Evolutionary conservation across 1,139 yeast species (phyloP).

Genomic region (Nakaseomyces kungkrabaensis): DNA sequence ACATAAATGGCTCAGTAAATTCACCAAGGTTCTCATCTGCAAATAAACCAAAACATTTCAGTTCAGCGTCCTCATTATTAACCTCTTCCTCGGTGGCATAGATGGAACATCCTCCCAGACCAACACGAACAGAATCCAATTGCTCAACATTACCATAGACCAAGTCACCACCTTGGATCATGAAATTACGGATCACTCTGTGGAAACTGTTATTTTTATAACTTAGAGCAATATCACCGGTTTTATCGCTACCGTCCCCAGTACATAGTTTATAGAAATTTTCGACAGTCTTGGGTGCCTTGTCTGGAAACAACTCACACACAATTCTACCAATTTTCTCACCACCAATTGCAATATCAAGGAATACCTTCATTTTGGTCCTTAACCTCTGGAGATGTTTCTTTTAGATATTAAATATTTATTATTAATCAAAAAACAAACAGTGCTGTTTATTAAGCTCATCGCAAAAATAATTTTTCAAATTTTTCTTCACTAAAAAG

Average conservation of each 20-base stretch:
- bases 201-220: conserved; percentile 48
- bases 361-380: conserved; percentile 31
- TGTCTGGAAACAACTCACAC: conserved; percentile 39
- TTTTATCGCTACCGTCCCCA: conserved; percentile 29
- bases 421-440: no score
- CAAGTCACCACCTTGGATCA: conserved; percentile 72
- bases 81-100: conserved; percentile 27
- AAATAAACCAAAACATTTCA: conserved; percentile 33
- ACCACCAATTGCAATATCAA: conserved; percentile 49
- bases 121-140: conserved; percentile 34
- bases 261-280: conserved; percentile 44
- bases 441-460: not conserved
- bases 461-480: not conserved
- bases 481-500: not conserved
- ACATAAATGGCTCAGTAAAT: conserved; percentile 39
- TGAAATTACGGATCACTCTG: conserved; percentile 63
- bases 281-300: conserved; percentile 51
- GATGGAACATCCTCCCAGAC: conserved; percentile 47
- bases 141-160: conserved; percentile 29
- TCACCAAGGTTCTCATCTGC: conserved; percentile 52
- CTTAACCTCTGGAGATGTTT: not conserved
- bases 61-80: conserved; percentile 7
- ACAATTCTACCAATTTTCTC: conserved; percentile 53
- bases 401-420: no score
- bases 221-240: conserved; percentile 23